phyloP scores from a whole-genome alignment of 306 rosid genomes.

The Spatholobus suberectus region DNA sequence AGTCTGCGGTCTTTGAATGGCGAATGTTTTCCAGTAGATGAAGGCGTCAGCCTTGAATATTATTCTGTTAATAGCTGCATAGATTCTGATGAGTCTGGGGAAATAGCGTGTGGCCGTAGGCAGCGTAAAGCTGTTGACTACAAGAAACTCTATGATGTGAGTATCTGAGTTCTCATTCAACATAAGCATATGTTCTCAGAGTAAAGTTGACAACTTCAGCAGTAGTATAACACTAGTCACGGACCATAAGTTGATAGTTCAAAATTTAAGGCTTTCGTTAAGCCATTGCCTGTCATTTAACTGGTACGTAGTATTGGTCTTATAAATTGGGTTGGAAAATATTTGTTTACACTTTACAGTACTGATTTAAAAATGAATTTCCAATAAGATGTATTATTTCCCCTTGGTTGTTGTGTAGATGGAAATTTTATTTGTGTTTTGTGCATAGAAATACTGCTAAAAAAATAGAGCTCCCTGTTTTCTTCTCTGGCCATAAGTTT shows the following conservation, averaged over 20 bases:
- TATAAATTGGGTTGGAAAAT: background rate
- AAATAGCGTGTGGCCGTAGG: conserved; percentile 66
- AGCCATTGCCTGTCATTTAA: background rate
- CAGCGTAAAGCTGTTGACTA: conserved; percentile 85
- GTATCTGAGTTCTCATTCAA: conserved; percentile 39
- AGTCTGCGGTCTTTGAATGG: conserved; percentile 56
- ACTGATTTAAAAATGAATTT: background rate
- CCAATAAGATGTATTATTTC: conserved; percentile 21
- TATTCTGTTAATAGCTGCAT: conserved; percentile 45
- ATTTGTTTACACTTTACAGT: conserved; percentile 34
- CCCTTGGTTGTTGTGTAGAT: conserved; percentile 16
- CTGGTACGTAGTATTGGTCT: too few species aligned
- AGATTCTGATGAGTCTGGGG: conserved; percentile 70
- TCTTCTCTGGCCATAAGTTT: conserved; percentile 10
- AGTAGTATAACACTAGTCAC: conserved; percentile 8
- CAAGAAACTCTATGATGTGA: conserved; percentile 77
- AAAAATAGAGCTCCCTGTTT: background rate
- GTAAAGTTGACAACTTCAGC: conserved; percentile 15
- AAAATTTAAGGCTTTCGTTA: conserved; percentile 29
- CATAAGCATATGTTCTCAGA: background rate
- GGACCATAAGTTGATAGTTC: conserved; percentile 16
- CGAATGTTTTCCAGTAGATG: conserved; percentile 46
- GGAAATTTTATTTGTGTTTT: background rate
- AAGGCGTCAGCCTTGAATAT: conserved; percentile 44
- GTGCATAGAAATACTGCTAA: background rate